Base-by-base conservation (phyloP, 2,329 filamentous ascomycete genomes). In the Ophiocordyceps sinensis region DNA sequence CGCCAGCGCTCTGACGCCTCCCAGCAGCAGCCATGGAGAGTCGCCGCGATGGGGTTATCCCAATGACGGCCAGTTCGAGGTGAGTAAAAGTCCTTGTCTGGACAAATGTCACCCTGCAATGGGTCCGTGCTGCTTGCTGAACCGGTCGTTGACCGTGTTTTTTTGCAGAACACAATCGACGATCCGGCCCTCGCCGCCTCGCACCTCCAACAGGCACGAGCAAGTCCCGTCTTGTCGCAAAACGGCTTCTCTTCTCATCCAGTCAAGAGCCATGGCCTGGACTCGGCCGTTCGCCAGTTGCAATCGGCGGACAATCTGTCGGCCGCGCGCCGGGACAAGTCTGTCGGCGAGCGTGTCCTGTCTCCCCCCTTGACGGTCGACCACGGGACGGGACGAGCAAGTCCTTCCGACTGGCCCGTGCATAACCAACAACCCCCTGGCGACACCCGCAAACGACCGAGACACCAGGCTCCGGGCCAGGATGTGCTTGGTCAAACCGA, bases 1-100 rank as follows among this genome's bases (percentile, higher is more conserved):
- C 40, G 62, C 67, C 45, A 63, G 67, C 42, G 60, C 62, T 37
- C 57, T 75, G 44, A 67, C 65, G 45, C 66, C 68, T 43, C 63
- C 70, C 14, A 63, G 61, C 47, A 71, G 66, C 52, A 65, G 64
- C 42, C 65, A 74, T 52, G 70, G 62, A 37, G 62, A 69, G 37
- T 61, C 59, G 32, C 59, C 62, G 38, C 51, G 61, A 19, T 75
- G 71, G 71, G 61, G 59, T 17, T 59, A 61, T 40, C 48, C 52
- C 10, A 19, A n/a, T 35, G 45, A 56, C 10, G 45, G 45, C 31
- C 53, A 61, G 15, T 45, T 52, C 41, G 59, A 67, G 58, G 65
- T 69, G 53, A 54, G 65, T 49, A 36, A 30, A 17, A 14, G 14
- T 6, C 10, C 32, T 3, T 34, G 13, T 3, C n/a, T 17, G 8